Evolutionary conservation across 805 yeast species (phyloP), one percentile per base, ranked within the genome.

Genomic region (Schwanniomyces pseudopolymorphus): DNA sequence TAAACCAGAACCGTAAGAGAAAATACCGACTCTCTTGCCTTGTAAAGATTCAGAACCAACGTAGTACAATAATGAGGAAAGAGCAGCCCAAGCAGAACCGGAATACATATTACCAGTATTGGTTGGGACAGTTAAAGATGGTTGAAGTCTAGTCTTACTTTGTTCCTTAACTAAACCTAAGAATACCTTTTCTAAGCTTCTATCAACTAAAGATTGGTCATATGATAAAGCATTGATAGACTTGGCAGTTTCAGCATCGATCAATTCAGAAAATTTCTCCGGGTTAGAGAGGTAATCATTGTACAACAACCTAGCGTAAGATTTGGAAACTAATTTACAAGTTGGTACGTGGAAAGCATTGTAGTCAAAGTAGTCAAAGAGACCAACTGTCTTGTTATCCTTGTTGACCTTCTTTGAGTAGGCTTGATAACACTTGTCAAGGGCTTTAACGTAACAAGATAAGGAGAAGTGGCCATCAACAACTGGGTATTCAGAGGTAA

Each of bases 41-140:
- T 85, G 89, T 58, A 92, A 78, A 45, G 79, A 72, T 39, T 84
- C 94, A 45, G 80, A 78, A 38, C 89, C 91, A 52, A 85, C 86
- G 63, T 77, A 87, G 64, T 78, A 81, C 58, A 94, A 75, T 54
- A 89, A 74, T 11, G 98, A 92, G 26, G 92, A 79, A 49, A 94
- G 78, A 6, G 96, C 81, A 28, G 96, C 84, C 80, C 87, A 94
- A 40, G 89, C 83, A 28, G 97, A 88, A 53, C 91, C 98, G 39
- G 98, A 89, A 80, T 94, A 94, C 88, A 91, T 87, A 80, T 94
- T 94, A 73, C 99, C 99, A 52, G 96, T 89, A 73, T 92, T 92
- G 53, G 98, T 92, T 63, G 98, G 92, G 39, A 90, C 89, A 57
- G 73, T 77, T 67, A 94, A 76, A 16, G 96, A 83, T 28, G 96